Base-by-base conservation (phyloP, 1,284 basidiomycete species). In the Takashimella tepidaria region DNA sequence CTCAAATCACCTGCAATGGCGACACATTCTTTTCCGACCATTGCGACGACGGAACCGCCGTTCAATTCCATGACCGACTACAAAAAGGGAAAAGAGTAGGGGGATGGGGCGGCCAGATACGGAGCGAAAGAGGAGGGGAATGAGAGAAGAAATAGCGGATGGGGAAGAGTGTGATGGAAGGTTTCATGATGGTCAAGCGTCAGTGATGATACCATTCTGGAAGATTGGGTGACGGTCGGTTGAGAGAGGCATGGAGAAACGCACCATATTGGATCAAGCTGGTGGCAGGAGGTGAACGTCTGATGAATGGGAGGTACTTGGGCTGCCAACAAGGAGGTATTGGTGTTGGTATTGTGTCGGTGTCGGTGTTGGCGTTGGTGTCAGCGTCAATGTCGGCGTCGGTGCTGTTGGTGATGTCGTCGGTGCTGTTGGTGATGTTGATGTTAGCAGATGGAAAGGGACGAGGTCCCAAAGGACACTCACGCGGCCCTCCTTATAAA, bases 21-120 rank as follows among this genome's bases (percentile, higher is more conserved):
- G 55, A 99, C 96, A 75, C 96, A 99, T 70, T 93, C 89, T 79
- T 98, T 98, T 61, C 96, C 96, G 58, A 88, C 87, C 92, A 98
- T 98, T 78, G 96, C 96, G 77, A 99, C 84, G 67, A 96, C 91
- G 77, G 92, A 96, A 77, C 96, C 96, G 44, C 75, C 75, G 54
- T 76, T 76, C 31, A 69, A 60, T 57, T 72, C 69, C 74, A 75
- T 75, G 45, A 69, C 64, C 43, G 68, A 70, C 72, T 74, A 37
- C 16, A 37, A 37, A 26, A 46, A 26, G 16, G 25, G n/a, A 44
- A 45, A 11, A 19, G 27, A 26, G 42, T 11, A 44, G 42, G 42
- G 6, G 22, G 23, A 44, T 23, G 25, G 21, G 13, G 27, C 22
- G 8, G 27, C n/a, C n/a, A n/a, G 6, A 13, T 41, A n/a, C 19